Conservation (phyloP, 2,329 filamentous ascomycete species). For the Malbranchea cinnamomea region DNA sequence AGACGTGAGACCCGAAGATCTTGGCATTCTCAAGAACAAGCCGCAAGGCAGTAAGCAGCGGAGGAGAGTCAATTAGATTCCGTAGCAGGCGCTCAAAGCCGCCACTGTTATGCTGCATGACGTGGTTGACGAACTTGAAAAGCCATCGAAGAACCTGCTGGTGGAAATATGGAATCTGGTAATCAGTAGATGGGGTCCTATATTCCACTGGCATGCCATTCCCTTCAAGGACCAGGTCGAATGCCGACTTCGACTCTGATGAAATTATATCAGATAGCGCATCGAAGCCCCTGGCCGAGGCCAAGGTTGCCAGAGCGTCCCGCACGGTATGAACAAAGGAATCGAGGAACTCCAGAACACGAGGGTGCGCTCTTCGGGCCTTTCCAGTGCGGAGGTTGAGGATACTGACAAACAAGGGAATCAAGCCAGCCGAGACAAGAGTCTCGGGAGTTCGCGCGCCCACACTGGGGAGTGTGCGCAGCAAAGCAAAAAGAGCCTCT, state of each 20-base stretch:
- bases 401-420: conserved; percentile 81
- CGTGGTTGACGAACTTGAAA: conserved; percentile 90
- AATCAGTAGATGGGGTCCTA: conserved; percentile 75
- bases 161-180: conserved; percentile 80
- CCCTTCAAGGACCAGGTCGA: conserved; percentile 50
- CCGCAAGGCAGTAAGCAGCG: conserved; percentile 63
- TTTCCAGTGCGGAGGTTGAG: conserved; percentile 67
- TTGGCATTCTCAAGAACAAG: conserved; percentile 66
- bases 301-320: conserved; percentile 70
- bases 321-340: conserved; percentile 73
- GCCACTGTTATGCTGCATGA: conserved; percentile 70
- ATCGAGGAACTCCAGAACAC: conserved; percentile 76
- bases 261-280: conserved; percentile 79
- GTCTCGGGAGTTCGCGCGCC: conserved; percentile 62
- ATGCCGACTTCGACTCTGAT: conserved; percentile 58
- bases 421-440: conserved; percentile 75
- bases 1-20: conserved; percentile 80
- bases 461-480: conserved; percentile 60
- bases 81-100: conserved; percentile 81
- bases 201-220: conserved; percentile 57
- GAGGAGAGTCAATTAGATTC: conserved; percentile 87
- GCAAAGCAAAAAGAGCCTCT: conserved; percentile 73
- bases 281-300: conserved; percentile 70
- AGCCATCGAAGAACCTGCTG: conserved; percentile 89
- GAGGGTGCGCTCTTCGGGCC: conserved; percentile 70